Base-by-base conservation (phyloP, 495 filamentous ascomycete genomes). In the Parathielavia appendiculata region DNA sequence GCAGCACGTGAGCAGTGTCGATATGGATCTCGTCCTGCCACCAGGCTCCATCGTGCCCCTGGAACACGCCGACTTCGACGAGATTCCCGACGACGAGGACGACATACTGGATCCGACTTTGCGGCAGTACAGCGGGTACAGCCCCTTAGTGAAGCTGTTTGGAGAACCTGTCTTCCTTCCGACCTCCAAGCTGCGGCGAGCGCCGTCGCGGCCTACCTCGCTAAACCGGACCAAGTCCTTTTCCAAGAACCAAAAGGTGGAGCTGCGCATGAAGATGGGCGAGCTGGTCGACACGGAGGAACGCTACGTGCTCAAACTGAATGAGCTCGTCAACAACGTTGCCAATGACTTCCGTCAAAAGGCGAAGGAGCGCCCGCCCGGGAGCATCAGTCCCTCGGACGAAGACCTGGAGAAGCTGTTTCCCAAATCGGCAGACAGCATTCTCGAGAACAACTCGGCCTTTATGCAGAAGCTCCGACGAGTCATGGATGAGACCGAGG, bases 201-300 rank as follows among this genome's bases (percentile, higher is more conserved):
- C 91, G 14, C 90, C 92, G 20, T 97, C 92, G 20, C 88, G 86
- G 67, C 85, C 91, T 16, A 92, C 86, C 45, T 84, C 88, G 36
- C 72, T 91, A 32, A 90, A 86, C 68, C 79, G 84, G 57, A 86
- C 79, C 52, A 86, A 82, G 60, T 78, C 84, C 0, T 89, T 96
- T 61, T 81, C 86, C 8, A 86, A 86, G 65, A 84, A 85, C 45
- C 90, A 96, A 65, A 92, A 95, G 66, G 81, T 91, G 54, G 85
- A 86, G 41, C 71, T 97, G 56, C 84, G 91, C 51, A 83, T 89
- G 60, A 91, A 95, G 66, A 87, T 99, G 84, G 88, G 85, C 61
- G 93, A 99, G 69, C 67, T 97, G 56, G 81, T 95, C 26, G 90
- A 95, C 64, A 99, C 93, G 0, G 93, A 99, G 72, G 90, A 92